phyloP scores from a whole-genome alignment of 805 yeast species.

The Suhomyces tanzawaensis region DNA sequence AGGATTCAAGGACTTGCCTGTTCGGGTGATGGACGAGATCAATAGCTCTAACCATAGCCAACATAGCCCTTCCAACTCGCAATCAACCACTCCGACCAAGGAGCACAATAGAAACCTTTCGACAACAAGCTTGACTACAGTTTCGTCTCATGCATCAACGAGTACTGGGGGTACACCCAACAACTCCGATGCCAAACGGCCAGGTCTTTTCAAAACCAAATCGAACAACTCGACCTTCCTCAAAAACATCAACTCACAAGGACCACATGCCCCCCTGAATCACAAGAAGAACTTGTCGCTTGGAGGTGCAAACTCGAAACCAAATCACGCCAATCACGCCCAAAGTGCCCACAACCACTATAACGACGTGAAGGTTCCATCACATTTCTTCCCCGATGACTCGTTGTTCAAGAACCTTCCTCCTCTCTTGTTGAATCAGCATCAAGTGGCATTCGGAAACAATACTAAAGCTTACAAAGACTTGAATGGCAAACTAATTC shows the following conservation, averaged over 20 bases:
- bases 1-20: slow-evolving; percentile 43
- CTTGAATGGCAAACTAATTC: slow-evolving; percentile 30
- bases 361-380: slow-evolving; percentile 20
- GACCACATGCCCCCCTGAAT: slow-evolving; percentile 11
- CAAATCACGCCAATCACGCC: slow-evolving; percentile 1
- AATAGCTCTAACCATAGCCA: background rate
- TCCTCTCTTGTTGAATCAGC: slow-evolving; percentile 34
- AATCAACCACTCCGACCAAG: slow-evolving; percentile 9
- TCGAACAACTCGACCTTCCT: slow-evolving; percentile 21
- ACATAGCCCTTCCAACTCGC: slow-evolving; percentile 1
- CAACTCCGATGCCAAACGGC: slow-evolving; percentile 14
- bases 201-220: slow-evolving; percentile 23
- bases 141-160: slow-evolving; percentile 1
- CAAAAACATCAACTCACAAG: slow-evolving; percentile 12
- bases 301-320: too few relatives aligned
- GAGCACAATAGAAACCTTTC: slow-evolving; percentile 5
- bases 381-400: slow-evolving; percentile 23
- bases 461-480: slow-evolving; percentile 32
- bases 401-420: slow-evolving; percentile 28
- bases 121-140: background rate
- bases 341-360: slow-evolving; percentile 2
- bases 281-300: slow-evolving; percentile 17
- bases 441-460: slow-evolving; percentile 24
- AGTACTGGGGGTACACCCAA: background rate
- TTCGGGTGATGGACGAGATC: slow-evolving; percentile 9